Base-by-base conservation (phyloP, 169 alveolate species). In the Cryptosporidium baileyi region DNA sequence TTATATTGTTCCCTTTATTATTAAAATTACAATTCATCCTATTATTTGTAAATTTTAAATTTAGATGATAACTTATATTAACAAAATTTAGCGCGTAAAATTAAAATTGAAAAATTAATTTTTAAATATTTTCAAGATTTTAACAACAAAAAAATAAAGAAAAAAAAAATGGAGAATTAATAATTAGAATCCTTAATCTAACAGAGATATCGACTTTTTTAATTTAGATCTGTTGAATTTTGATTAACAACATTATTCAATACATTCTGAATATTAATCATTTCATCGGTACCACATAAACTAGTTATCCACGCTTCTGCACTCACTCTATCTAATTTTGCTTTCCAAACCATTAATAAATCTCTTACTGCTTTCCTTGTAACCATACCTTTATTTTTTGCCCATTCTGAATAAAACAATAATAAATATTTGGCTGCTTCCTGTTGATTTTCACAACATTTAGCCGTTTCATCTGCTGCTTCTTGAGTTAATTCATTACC, bases 281-380 rank as follows among this genome's bases (percentile, higher is more conserved):
- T 57, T 34, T 74, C 85, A 36, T 74, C 74, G n/a, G 65, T 74
- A 15, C 85, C 85, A 57, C 85, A 52, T 7, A 74, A 28, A 54
- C 85, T 74, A 4, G 85, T 74, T 22, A 74, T 74, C 85, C 85
- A 74, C 22, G 85, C 60, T 57, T 74, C 85, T 7, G 85, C 85
- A 36, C 74, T 54, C 36, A 74, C 85, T 34, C 49, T 67, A 36
- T 74, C 85, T 1, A 74, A n/a, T 26, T 74, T 74, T 1, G 85
- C 85, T 36, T 57, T 74, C 85, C 85, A 74, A 38, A 74, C 85
- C 85, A 74, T 74, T 6, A 74, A 67, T 3, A 74, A 61, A 22
- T 54, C 67, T 36, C 85, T 51, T 30, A 74, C 85, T 5, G 30
- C 61, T 19, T 59, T 74, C 36, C 85, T 74, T 7, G 85, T 11